Conservation (phyloP, 1,139 yeast species). For the Candida labiduridarum region DNA sequence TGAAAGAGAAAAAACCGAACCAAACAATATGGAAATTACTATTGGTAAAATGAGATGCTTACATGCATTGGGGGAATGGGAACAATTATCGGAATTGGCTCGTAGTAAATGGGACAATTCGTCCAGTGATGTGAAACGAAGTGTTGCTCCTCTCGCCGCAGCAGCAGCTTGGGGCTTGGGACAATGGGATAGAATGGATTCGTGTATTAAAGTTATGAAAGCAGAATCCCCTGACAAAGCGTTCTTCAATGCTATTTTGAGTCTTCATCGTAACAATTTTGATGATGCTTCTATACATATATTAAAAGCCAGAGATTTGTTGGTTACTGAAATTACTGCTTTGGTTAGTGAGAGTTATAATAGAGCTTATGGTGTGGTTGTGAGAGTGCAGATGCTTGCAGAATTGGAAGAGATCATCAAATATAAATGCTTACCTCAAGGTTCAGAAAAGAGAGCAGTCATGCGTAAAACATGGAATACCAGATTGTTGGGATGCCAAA, state of each 20-base stretch:
- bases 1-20: conserved; percentile 62
- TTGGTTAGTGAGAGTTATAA: conserved; percentile 94
- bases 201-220: conserved; percentile 87
- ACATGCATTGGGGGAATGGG: conserved; percentile 99
- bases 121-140: conserved; percentile 69
- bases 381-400: conserved; percentile 94
- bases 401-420: conserved; percentile 93
- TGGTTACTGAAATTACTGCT: conserved; percentile 93
- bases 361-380: conserved; percentile 96
- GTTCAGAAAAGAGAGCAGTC: conserved; percentile 72
- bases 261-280: conserved; percentile 84
- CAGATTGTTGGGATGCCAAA: conserved; percentile 88
- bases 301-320: conserved; percentile 78
- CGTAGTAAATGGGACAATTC: conserved; percentile 82
- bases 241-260: conserved; percentile 87
- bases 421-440: conserved; percentile 82
- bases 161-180: conserved; percentile 99
- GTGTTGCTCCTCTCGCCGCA: conserved; percentile 97
- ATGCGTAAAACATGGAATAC: conserved; percentile 95
- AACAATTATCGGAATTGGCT: conserved; percentile 82
- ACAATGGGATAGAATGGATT: conserved; percentile 96
- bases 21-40: conserved; percentile 71
- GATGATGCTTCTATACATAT: conserved; percentile 81
- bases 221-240: conserved; percentile 92
- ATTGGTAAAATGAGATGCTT: conserved; percentile 98